Evolutionary conservation across 2,329 filamentous ascomycete genomes (phyloP), one percentile per base, ranked within the genome.

Genomic region (Mycosphaerelloides madeirae): DNA sequence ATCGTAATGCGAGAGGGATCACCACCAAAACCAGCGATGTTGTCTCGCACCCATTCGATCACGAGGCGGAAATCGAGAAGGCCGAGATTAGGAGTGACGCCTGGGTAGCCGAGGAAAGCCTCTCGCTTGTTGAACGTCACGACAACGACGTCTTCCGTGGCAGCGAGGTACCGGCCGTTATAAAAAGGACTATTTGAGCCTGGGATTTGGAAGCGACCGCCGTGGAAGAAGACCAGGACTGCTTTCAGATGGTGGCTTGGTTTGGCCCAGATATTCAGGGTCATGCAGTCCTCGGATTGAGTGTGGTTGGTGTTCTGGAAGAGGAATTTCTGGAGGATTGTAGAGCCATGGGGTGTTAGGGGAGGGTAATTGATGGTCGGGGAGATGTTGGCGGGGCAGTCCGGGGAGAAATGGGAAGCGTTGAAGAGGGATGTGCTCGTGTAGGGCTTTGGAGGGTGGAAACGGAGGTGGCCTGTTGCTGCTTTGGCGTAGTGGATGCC

Each of bases 81-180:
- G 13, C 62, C 63, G 29, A 59, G 48, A 32, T 65, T 65, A 6
- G 59, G 52, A n/a, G 40, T 48, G 19, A 46, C 48, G 13, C 46
- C 53, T 12, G 62, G 47, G 42, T 59, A 66, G 37, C 63, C 64
- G 8, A 54, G 60, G 6, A 51, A 58, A 5, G 49, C 50, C 1
- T 65, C 50, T 19, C 64, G 58, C 36, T 63, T 62, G 29, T 59
- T 58, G 8, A 91, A 69, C 0, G 78, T 85, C 20, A 53, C 48
- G 29, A 33, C 48, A 33, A 93, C 67, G 49, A 89, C 80, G 0
- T 75, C 52, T 0, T 57, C 52, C 7, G 76, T 65, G 1, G 73
- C 73, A 39, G 66, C 22, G 9, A 25, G 22, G 22, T 25, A 62
- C 29, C 53, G 38, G 6, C 72, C 55, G 7, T 73, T 52, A 3